Base-by-base conservation (phyloP, 805 yeast genomes). In the Cyberlindnera samutprakarnensis region DNA sequence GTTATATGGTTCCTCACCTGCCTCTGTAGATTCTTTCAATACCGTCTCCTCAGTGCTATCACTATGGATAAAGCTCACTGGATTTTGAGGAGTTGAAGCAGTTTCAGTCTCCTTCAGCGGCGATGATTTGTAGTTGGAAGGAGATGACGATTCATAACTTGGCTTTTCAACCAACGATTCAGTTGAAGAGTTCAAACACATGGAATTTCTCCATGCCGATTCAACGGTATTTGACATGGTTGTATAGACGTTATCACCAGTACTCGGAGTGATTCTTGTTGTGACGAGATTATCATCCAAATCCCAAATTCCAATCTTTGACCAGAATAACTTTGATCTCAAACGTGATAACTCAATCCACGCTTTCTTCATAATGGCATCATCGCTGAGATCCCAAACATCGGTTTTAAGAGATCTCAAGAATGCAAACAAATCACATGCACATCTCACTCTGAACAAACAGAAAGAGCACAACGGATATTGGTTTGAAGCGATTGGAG, bases 401-500 rank as follows among this genome's bases (percentile, higher is more conserved):
- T 66, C 61, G 4, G 56, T 61, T 37, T 68, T 65, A 25, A 88
- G 59, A 17, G 78, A 66, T 45, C 94, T 69, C 42, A 90, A 55
- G 44, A 80, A 79, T 25, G 87, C 82, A 49, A 85, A 75, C 38
- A 85, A 70, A 37, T 88, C 95, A 55, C 96, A 85, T 2, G 81
- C 72, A 36, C 83, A 75, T 47, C 97, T 72, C 31, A 87, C 66
- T 49, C 85, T 78, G 33, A 77, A 65, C 28, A 92, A 66, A 57
- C 97, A 90, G 46, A 75, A 78, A 38, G 79, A 78, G 53, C 96
- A 90, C 21, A 88, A 62, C 12, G 94, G 82, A 48, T 80, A 80
- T 29, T 59, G 63, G 38, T 56, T 49, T 4, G 61, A 51, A 38
- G 61, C 62, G 10, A 58, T 44, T 14, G 55, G 44, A 14, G 41